These are phyloP conservation scores for Diaporthe longicolla DNA, from an alignment of 2,329 filamentous ascomycete species.

Conservation along the genomic window DNA sequence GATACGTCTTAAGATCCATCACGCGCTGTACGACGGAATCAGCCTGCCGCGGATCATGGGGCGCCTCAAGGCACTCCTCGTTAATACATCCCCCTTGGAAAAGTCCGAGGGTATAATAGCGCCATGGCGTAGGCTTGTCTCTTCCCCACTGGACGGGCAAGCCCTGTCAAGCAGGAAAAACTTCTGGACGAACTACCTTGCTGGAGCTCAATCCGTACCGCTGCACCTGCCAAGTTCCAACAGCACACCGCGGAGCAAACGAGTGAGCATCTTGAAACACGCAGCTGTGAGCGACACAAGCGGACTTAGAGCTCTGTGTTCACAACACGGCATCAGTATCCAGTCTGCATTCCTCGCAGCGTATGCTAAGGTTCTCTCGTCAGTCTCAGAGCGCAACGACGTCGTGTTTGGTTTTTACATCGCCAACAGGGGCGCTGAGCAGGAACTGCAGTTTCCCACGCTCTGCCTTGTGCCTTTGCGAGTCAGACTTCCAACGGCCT, in stretches of 20 bases:
- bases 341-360: constrained; percentile 84
- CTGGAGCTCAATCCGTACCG: constrained; percentile 44
- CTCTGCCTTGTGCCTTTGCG: constrained; percentile 83
- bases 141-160: constrained; percentile 33
- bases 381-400: constrained; percentile 48
- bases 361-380: constrained; percentile 67
- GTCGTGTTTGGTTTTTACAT: constrained; percentile 85
- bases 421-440: constrained; percentile 76
- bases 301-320: constrained; percentile 55
- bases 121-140: constrained; percentile 49
- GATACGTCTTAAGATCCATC: constrained; percentile 78
- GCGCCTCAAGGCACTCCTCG: constrained; percentile 50
- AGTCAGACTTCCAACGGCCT: constrained; percentile 56
- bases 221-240: constrained; percentile 1
- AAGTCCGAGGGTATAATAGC: not conserved
- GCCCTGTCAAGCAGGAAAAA: constrained; percentile 44
- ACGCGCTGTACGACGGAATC: constrained; percentile 90
- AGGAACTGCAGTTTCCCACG: constrained; percentile 75
- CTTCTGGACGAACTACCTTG: constrained; percentile 62
- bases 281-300: constrained; percentile 58
- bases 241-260: constrained; percentile 5
- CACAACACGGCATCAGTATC: constrained; percentile 71
- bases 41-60: constrained; percentile 77
- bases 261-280: constrained; percentile 59
- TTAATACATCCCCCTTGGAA: not conserved